Base-by-base conservation (phyloP, 1,284 basidiomycete genomes). In the Pseudozyma sp. region DNA sequence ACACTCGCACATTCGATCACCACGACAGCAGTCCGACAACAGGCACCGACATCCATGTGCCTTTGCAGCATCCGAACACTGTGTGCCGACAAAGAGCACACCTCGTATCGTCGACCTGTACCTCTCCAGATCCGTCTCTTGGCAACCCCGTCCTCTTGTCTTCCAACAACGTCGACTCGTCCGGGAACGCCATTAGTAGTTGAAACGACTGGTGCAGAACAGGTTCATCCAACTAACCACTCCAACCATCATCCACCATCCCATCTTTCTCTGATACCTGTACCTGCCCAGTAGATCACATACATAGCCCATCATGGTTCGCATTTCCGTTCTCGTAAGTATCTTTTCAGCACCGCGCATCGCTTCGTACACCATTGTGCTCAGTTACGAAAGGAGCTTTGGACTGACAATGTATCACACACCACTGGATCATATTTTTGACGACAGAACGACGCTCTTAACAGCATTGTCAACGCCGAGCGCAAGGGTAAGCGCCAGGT, bases 381-480 rank as follows among this genome's bases (percentile, higher is more conserved):
- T 16, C 19, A 19, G 11, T 8, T 6, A 35, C n/a, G 4, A 18
- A 16, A n/a, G 25, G 43, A 12, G 39, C 50, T 31, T 35, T 50
- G 54, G 59, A 68, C 52, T 13, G 12, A 18, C 13, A 31, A 44
- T 16, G 31, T 45, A 6, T 35, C 34, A 5, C 18, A 25, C 16
- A 16, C 36, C n/a, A 21, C 31, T 18, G 18, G 0, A 13, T 31
- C 14, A 1, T 10, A 25, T 47, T 7, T 7, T 25, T n/a, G 31
- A 35, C 13, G 16, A 36, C 62, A 83, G 80, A 84, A 83, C 79
- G 83, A 85, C 78, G 81, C 81, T 69, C 82, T 85, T 50, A 83
- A 83, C 76, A 79, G 72, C 77, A 85, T 85, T 70, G 83, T 85
- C 74, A 85, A 85, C 71, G 83, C 83, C 54, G 83, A 85, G 82